Percentiles rank a stretch among this genome's conserved stretches.
phyloP scores from a whole-genome alignment of 305 asterid genomes.

The Nicotiana rustica region DNA sequence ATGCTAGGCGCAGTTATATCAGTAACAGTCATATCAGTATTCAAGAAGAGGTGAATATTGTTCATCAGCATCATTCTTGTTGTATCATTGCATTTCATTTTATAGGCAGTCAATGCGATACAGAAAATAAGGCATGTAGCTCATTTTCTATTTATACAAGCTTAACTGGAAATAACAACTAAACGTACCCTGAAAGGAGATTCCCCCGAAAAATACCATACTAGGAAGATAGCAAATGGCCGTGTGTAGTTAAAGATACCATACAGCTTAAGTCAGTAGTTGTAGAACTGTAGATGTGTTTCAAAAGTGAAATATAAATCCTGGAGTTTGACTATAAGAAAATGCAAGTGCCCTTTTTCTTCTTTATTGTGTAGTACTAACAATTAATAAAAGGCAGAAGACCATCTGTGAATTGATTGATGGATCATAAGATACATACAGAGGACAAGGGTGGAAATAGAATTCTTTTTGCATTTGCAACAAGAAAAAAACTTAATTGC shows the following conservation, averaged over 20 bases:
- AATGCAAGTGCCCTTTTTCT: conserved; percentile 1
- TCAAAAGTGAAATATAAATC: conserved; percentile 18
- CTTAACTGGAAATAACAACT: neutral
- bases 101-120: neutral
- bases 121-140: neutral
- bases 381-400: conserved; percentile 15
- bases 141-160: neutral
- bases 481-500: neutral
- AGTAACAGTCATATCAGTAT: neutral
- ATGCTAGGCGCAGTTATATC: neutral
- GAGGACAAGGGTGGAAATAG: conserved; percentile 13
- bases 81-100: neutral
- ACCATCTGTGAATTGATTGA: neutral
- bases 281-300: neutral
- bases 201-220: neutral
- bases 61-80: neutral
- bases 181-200: neutral
- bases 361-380: conserved; percentile 13
- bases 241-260: neutral
- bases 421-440: neutral
- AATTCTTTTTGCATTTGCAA: neutral
- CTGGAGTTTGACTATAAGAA: neutral
- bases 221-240: neutral
- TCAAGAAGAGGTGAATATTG: neutral
- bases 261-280: neutral